Evolutionary conservation across 768 basidiomycete species (phyloP).

Genomic region (Daedalea quercina): DNA sequence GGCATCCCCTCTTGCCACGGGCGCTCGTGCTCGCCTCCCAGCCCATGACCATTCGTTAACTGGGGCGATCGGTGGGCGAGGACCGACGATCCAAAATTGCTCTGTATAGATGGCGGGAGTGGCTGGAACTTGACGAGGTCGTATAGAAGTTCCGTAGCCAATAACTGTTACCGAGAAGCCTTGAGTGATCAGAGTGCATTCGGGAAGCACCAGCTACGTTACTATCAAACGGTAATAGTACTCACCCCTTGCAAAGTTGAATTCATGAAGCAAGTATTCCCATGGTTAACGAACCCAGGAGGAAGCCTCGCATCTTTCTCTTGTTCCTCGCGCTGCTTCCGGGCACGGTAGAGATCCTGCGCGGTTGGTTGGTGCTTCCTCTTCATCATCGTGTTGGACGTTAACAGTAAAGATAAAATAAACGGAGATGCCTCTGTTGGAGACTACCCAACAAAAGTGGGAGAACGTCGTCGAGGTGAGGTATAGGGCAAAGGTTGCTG

Average conservation of each 20-base stretch:
- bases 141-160: conserved; percentile 57
- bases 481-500: no score
- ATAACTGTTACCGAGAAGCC: conserved; percentile 38
- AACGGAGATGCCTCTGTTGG: neutral
- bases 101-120: conserved; percentile 36
- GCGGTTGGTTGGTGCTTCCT: conserved; percentile 46
- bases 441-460: neutral
- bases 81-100: conserved; percentile 31
- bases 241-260: conserved; percentile 84
- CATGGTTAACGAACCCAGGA: conserved; percentile 73
- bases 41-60: conserved; percentile 59
- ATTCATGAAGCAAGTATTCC: conserved; percentile 95
- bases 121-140: conserved; percentile 51
- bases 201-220: neutral
- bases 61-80: conserved; percentile 48
- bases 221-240: conserved; percentile 20
- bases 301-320: conserved; percentile 57
- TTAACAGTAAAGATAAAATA: neutral
- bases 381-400: conserved; percentile 16
- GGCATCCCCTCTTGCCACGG: conserved; percentile 57
- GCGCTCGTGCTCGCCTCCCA: conserved; percentile 44
- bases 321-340: conserved; percentile 54
- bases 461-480: neutral
- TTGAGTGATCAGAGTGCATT: neutral
- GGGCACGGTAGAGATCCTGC: conserved; percentile 56